These are phyloP conservation scores for Candida ortonii DNA, from an alignment of 805 yeast species.

Conservation along the genomic window DNA sequence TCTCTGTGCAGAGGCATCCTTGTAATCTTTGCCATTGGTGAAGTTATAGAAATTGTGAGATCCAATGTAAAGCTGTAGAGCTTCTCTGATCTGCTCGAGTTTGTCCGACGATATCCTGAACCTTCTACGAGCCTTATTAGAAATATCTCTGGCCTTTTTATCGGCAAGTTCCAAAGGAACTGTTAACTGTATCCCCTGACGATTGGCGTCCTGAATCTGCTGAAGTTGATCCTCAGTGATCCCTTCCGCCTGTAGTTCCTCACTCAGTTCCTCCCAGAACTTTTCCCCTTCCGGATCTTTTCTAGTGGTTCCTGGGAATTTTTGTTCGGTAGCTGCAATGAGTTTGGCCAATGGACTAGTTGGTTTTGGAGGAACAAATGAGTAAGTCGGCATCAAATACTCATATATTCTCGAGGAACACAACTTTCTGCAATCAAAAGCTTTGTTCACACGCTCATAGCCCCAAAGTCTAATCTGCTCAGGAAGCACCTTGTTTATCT, in stretches of 20 bases:
- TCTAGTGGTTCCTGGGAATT: constrained; percentile 57
- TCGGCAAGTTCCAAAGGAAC: constrained; percentile 34
- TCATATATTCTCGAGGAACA: constrained; percentile 96
- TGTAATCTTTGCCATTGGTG: constrained; percentile 54
- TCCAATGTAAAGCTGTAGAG: constrained; percentile 74
- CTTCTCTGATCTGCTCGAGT: constrained; percentile 59
- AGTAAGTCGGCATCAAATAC: constrained; percentile 87
- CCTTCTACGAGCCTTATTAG: constrained; percentile 62
- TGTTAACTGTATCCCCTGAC: constrained; percentile 35
- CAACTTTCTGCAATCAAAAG: constrained; percentile 92
- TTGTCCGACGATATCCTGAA: constrained; percentile 66
- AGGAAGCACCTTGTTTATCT: constrained; percentile 75
- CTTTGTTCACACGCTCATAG: constrained; percentile 78
- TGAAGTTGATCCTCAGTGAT: constrained; percentile 39
- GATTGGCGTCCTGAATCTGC: constrained; percentile 35
- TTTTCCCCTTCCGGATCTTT: constrained; percentile 64
- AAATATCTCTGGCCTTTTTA: constrained; percentile 57
- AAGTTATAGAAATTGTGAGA: constrained; percentile 75
- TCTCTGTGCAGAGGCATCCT: constrained; percentile 82
- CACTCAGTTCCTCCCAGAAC: constrained; percentile 63
- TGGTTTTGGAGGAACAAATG: constrained; percentile 89
- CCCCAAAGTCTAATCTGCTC: constrained; percentile 93
- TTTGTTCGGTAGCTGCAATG: constrained; percentile 49
- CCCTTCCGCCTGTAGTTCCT: constrained; percentile 37
- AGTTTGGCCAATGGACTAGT: constrained; percentile 59